Base-by-base conservation (phyloP, 257 asterid species). In the Jasminum sambac region DNA sequence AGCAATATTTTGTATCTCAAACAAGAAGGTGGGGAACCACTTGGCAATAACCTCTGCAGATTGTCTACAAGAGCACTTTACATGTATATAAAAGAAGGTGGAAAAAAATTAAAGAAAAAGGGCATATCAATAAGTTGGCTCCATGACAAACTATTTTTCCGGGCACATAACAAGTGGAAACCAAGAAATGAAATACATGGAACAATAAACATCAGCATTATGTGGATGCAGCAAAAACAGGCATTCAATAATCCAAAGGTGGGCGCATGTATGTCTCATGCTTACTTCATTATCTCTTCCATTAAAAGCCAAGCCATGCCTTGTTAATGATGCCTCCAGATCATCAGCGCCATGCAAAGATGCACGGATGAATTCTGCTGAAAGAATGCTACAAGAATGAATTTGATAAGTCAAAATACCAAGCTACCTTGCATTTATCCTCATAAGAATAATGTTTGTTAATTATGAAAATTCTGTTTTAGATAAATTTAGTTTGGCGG, bases 331-430 rank as follows among this genome's bases (percentile, higher is more conserved):
- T 68, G 73, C 80, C 85, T 82, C 89, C 74, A 79, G 46, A 67
- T 68, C 76, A 62, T 83, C 98, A 80, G 80, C 75, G 60, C 87
- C 96, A 67, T 79, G 95, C 76, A 84, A 69, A 76, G 99, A 88
- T 63, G 88, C 85, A 66, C 86, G 95, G 79, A 89, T 77, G 85
- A 94, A 94, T 80, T 94, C 99, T 85, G 96, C 98, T 88, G 99
- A 94, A 84, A 94, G 99, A 88, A 94, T 88, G 94, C 99, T 94
- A 91, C 96, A 94, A 88, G 78, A 91, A 83, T 85, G 87, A 82
- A 88, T 88, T 66, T 81, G 85, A 83, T 86, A 75, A 89, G 94
- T 86, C 87, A 86, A 82, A 75, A 80, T 68, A 77, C 71, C 79
- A 77, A 62, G 72, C 69, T 71, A 78, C 77, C 65, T 55, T 71